These are phyloP conservation scores for Cytospora piceae DNA, from an alignment of 2,329 filamentous ascomycete species.

Conservation along the genomic window DNA sequence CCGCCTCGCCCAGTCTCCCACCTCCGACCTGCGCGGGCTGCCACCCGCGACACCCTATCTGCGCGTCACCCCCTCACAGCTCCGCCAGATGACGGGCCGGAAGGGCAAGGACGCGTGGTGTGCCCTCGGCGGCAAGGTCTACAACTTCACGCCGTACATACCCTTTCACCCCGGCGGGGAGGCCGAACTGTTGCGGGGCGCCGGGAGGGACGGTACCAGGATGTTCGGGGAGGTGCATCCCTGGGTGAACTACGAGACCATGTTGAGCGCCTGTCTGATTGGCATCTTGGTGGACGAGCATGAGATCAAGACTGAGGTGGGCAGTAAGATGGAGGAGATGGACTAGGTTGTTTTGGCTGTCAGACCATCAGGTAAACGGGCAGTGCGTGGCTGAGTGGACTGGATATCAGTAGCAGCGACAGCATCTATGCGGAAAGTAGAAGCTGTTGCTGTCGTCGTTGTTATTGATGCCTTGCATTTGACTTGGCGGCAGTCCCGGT, in stretches of 20 bases:
- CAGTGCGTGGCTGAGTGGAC: background rate
- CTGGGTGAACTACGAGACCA: constrained; percentile 74
- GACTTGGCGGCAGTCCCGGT: background rate
- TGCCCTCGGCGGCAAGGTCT: constrained; percentile 84
- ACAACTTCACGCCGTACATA: constrained; percentile 89
- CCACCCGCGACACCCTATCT: constrained; percentile 58
- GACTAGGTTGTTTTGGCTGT: constrained; percentile 45
- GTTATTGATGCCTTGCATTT: background rate
- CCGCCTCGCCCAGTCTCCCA: constrained; percentile 62
- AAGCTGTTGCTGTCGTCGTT: background rate
- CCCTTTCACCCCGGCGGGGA: constrained; percentile 90
- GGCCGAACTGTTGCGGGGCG: constrained; percentile 69
- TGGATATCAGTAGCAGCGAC: background rate
- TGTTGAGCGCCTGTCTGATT: constrained; percentile 66
- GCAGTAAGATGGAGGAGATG: constrained; percentile 62
- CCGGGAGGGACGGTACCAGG: constrained; percentile 64
- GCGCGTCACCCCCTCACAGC: constrained; percentile 79
- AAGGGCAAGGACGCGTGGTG: constrained; percentile 90
- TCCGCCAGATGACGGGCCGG: constrained; percentile 78
- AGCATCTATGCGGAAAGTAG: constrained; percentile 17
- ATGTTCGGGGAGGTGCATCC: constrained; percentile 70
- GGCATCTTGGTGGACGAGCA: constrained; percentile 66
- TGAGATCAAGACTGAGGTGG: constrained; percentile 42
- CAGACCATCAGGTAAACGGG: background rate
- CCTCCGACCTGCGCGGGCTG: constrained; percentile 69